Percentiles rank a stretch among this genome's conserved stretches.
Evolutionary conservation across 1,139 yeast species (phyloP).

Genomic region (Candida tunisiensis): DNA sequence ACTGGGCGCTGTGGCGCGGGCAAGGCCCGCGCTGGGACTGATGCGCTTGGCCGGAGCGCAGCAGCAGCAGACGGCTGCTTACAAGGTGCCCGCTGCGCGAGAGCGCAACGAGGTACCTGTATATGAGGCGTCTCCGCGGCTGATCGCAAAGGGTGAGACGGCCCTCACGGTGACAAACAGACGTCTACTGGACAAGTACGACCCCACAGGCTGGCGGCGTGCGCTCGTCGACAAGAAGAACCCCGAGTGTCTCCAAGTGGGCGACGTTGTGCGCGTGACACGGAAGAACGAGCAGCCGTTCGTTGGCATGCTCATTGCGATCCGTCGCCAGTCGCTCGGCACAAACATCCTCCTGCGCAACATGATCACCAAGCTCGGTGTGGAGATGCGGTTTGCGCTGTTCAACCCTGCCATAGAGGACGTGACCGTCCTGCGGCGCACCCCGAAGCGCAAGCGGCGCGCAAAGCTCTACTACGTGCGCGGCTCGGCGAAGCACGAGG

Average conservation of each 20-base stretch:
- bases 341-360: slow-evolving; percentile 65
- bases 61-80: background rate
- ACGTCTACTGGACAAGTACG: slow-evolving; percentile 39
- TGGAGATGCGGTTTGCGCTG: slow-evolving; percentile 63
- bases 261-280: slow-evolving; percentile 66
- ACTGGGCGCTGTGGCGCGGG: background rate
- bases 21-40: slow-evolving; percentile 5
- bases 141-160: slow-evolving; percentile 26
- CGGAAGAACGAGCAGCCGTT: slow-evolving; percentile 55
- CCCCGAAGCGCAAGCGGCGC: slow-evolving; percentile 52
- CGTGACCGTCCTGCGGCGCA: slow-evolving; percentile 60
- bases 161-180: slow-evolving; percentile 32
- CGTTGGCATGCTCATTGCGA: slow-evolving; percentile 60
- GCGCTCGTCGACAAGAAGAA: slow-evolving; percentile 34
- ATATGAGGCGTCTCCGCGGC: slow-evolving; percentile 16
- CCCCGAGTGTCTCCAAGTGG: slow-evolving; percentile 46
- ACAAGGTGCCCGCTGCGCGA: background rate
- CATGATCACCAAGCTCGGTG: slow-evolving; percentile 61
- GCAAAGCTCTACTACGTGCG: slow-evolving; percentile 80
- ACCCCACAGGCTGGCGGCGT: slow-evolving; percentile 59
- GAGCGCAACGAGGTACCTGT: slow-evolving; percentile 16
- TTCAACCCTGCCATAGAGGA: slow-evolving; percentile 63
- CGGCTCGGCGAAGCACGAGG: slow-evolving; percentile 59
- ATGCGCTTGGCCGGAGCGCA: slow-evolving; percentile 5
- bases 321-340: slow-evolving; percentile 54